These are phyloP conservation scores for Diplogelasinospora grovesii DNA, from an alignment of 495 filamentous ascomycete genomes.

Conservation along the genomic window DNA sequence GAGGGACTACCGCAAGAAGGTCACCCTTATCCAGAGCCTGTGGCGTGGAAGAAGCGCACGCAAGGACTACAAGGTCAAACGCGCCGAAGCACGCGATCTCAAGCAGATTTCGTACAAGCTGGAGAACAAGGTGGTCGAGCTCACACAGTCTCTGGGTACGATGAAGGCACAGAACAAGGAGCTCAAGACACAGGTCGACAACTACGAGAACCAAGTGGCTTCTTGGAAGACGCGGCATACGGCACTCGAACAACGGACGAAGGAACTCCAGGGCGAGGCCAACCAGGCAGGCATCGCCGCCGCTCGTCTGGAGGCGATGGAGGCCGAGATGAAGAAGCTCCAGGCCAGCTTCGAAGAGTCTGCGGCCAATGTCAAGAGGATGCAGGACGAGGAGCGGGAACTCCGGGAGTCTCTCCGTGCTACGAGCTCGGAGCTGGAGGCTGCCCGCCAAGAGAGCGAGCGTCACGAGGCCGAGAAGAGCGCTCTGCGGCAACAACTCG, in stretches of 20 bases:
- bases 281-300: slow-evolving; percentile 96
- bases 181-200: slow-evolving; percentile 82
- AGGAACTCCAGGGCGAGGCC: slow-evolving; percentile 91
- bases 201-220: slow-evolving; percentile 91
- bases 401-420: slow-evolving; percentile 71
- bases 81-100: slow-evolving; percentile 93
- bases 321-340: slow-evolving; percentile 89
- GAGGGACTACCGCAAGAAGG: slow-evolving; percentile 81
- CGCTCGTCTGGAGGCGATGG: slow-evolving; percentile 79
- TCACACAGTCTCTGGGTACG: slow-evolving; percentile 87
- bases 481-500: slow-evolving; percentile 76
- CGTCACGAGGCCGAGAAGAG: slow-evolving; percentile 76
- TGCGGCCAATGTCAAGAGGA: slow-evolving; percentile 75
- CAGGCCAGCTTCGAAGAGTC: slow-evolving; percentile 82
- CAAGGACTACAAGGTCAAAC: slow-evolving; percentile 75
- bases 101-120: slow-evolving; percentile 99
- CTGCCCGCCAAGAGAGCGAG: slow-evolving; percentile 59
- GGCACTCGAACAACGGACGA: slow-evolving; percentile 79
- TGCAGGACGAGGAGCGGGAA: slow-evolving; percentile 85
- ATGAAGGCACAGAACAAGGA: slow-evolving; percentile 91
- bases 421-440: slow-evolving; percentile 70
- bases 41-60: slow-evolving; percentile 86
- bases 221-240: slow-evolving; percentile 90
- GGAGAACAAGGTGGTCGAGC: slow-evolving; percentile 98
- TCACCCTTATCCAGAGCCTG: slow-evolving; percentile 84